Evolutionary conservation across 371 early-diverging fungal species (phyloP).

Genomic region (Syncephalastrum monosporum): DNA sequence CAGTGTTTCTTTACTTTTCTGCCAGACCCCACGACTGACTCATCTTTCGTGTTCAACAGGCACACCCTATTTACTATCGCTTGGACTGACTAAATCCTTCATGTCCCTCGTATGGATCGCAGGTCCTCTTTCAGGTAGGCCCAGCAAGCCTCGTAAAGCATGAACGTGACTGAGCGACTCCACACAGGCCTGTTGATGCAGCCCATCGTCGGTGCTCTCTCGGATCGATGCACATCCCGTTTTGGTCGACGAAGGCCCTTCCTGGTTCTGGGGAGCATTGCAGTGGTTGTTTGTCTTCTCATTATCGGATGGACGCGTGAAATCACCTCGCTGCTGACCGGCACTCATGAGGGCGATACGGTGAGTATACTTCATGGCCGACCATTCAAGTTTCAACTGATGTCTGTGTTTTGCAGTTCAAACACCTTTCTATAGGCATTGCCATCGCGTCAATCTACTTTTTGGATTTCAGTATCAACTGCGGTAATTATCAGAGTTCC

Average conservation of each 20-base stretch:
- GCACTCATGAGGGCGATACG: constrained; percentile 31
- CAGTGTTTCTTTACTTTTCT: too few relatives aligned
- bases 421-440: constrained; percentile 46
- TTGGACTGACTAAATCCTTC: constrained; percentile 82
- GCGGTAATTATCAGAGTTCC: constrained; percentile 47
- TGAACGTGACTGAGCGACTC: not conserved
- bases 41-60: constrained; percentile 43
- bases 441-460: constrained; percentile 84
- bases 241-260: constrained; percentile 78
- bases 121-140: constrained; percentile 89
- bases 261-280: constrained; percentile 64
- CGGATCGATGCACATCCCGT: constrained; percentile 68
- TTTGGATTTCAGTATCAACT: constrained; percentile 92
- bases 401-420: constrained; percentile 34
- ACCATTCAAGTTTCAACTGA: not conserved
- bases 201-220: constrained; percentile 78
- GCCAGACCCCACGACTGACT: too few relatives aligned
- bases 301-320: constrained; percentile 84
- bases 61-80: constrained; percentile 84
- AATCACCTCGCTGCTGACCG: constrained; percentile 51
- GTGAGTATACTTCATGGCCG: constrained; percentile 21
- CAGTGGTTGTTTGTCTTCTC: constrained; percentile 62
- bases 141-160: not conserved
- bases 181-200: constrained; percentile 75
- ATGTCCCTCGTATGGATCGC: constrained; percentile 96